Base-by-base conservation (phyloP, 768 basidiomycete species). In the Dendrothele bispora region DNA sequence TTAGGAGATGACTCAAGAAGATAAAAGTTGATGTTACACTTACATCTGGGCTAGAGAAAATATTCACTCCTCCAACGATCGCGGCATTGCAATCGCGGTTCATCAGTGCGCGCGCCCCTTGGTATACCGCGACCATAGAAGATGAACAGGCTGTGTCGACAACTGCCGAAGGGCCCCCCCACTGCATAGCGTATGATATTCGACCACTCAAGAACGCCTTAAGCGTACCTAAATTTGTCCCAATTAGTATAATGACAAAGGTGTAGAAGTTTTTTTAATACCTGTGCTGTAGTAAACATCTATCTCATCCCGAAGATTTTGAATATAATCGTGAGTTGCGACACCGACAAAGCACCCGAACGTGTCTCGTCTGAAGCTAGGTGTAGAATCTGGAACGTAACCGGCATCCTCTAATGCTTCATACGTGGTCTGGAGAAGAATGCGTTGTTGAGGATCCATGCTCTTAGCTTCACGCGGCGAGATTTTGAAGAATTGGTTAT, bases 111-210 rank as follows among this genome's bases (percentile, higher is more conserved):
- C 86, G 80, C 39, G 76, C 81, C 0, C 82, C 88, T 52, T 83
- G 83, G 62, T 89, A 78, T 22, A 89, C 67, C 7, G 86, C 84
- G 12, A 84, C 78, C 26, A 74, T 65, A 4, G 85, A 85, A 4
- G 86, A 84, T 7, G 86, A 89, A 60, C 88, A 89, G 1, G 86
- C 84, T 0, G 87, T 89, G 51, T 90, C 84, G 28, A 86, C 64
- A 1, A 85, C 84, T 15, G 86, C 67, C 0, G 87, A 88, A 1
- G 87, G 86, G 0, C 88, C 88, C 29, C 82, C 71, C 38, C 86
- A 70, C 48, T 78, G 71, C 72, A 88, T 80, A 3, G 78, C 80
- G 53, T 86, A 82, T 1, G 86, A 85, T 42, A 89, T 72, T 18
- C 85, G 80, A 8, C 88, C 87, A 48, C 83, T 84, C 38, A 87